Conservation (phyloP, 2,329 filamentous ascomycete genomes). For the Chaetomiaceae sp. region DNA sequence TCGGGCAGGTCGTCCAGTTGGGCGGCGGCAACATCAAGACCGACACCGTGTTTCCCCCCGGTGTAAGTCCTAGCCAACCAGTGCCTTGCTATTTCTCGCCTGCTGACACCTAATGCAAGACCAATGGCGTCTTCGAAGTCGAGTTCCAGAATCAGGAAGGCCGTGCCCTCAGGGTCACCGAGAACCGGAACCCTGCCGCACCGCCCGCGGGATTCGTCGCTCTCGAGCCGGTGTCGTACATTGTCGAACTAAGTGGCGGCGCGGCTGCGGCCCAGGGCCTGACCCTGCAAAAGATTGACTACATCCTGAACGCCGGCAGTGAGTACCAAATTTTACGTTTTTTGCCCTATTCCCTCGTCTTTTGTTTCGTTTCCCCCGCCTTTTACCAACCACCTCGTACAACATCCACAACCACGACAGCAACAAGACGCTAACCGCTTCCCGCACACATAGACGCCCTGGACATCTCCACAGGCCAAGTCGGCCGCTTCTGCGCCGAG, state of each 20-base stretch:
- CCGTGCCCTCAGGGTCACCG: constrained; percentile 35
- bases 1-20: constrained; percentile 30
- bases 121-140: constrained; percentile 36
- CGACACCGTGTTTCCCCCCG: constrained; percentile 33
- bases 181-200: constrained; percentile 34
- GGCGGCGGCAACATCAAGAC: constrained; percentile 33
- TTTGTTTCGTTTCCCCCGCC: not conserved
- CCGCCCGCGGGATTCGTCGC: constrained; percentile 36
- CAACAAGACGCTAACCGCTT: too few species aligned
- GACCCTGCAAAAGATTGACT: constrained; percentile 39
- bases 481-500: constrained; percentile 35
- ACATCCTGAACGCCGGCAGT: constrained; percentile 36
- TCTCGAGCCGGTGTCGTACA: constrained; percentile 37
- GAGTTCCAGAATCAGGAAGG: constrained; percentile 36
- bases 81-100: too few species aligned
- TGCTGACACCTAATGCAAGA: constrained; percentile 7
- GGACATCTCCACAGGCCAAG: constrained; percentile 35
- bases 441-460: constrained; percentile 26
- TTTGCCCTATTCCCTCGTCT: not conserved
- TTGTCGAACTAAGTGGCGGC: constrained; percentile 33
- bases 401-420: too few species aligned
- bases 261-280: constrained; percentile 26
- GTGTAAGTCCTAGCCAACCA: constrained; percentile 26
- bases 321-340: constrained; percentile 19
- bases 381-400: not conserved